These are phyloP conservation scores for Agrocybe pediades DNA, from an alignment of 768 basidiomycete genomes.

Conservation along the genomic window DNA sequence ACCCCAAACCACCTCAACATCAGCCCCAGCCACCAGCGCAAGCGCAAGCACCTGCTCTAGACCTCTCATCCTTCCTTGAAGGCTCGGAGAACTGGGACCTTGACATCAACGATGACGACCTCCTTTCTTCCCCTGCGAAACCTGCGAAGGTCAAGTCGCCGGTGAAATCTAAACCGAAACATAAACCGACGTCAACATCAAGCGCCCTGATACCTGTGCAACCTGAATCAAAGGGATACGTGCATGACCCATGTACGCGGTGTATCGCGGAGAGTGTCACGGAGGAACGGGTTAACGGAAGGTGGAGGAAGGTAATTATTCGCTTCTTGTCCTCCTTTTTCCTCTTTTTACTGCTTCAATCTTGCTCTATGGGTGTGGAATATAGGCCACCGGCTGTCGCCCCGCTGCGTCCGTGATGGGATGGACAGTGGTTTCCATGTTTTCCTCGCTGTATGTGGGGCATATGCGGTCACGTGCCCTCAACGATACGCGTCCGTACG, in stretches of 20 bases:
- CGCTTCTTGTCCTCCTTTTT: neutral
- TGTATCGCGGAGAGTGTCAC: slow-evolving; percentile 54
- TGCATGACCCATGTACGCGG: slow-evolving; percentile 46
- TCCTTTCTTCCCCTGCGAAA: slow-evolving; percentile 49
- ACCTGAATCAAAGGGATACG: slow-evolving; percentile 7
- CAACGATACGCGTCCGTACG: no score
- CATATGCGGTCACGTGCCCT: neutral
- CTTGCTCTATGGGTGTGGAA: no score
- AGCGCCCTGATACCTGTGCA: neutral
- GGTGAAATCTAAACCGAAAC: slow-evolving; percentile 16
- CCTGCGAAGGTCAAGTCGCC: slow-evolving; percentile 14
- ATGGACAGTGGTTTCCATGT: no score
- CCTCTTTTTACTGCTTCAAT: neutral
- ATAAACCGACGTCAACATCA: neutral
- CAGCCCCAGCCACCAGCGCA: slow-evolving; percentile 10
- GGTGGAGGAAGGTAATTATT: slow-evolving; percentile 43
- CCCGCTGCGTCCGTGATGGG: no score
- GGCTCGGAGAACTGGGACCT: slow-evolving; percentile 76
- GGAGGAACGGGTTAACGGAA: slow-evolving; percentile 29
- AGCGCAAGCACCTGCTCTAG: slow-evolving; percentile 21
- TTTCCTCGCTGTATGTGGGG: slow-evolving; percentile 31
- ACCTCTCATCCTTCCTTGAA: slow-evolving; percentile 53
- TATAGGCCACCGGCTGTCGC: no score
- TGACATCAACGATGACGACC: slow-evolving; percentile 44
- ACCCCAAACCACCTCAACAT: slow-evolving; percentile 18